These are phyloP conservation scores for Emergomyces africanus DNA, from an alignment of 2,329 filamentous ascomycete genomes.

Conservation along the genomic window DNA sequence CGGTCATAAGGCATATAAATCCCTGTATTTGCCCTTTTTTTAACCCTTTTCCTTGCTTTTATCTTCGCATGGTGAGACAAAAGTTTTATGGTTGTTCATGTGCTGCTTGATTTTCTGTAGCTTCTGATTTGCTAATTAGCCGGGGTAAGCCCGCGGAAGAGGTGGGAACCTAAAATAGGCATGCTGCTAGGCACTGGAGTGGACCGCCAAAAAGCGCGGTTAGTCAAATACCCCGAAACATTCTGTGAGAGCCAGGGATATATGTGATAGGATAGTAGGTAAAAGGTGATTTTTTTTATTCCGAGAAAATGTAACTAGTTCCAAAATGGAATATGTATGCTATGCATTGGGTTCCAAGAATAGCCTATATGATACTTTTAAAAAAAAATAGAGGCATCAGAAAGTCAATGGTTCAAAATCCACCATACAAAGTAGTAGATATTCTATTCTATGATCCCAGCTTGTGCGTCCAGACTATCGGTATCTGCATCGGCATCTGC, in stretches of 20 bases:
- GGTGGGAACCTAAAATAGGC: not conserved
- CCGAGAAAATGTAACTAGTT: not conserved
- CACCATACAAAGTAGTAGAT: not conserved
- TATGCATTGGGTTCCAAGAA: not conserved
- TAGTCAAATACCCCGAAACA: not conserved
- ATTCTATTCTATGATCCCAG: not conserved
- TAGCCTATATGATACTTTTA: not conserved
- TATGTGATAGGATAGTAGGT: not conserved
- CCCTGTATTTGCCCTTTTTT: not conserved
- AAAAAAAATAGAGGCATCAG: not conserved
- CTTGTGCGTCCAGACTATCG: not conserved
- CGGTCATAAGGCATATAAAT: not conserved
- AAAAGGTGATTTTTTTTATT: not conserved
- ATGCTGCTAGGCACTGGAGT: not conserved
- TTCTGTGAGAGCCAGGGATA: too few relatives aligned
- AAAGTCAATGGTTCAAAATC: not conserved
- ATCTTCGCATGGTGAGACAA: not conserved
- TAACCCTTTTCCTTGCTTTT: not conserved
- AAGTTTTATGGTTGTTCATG: not conserved
- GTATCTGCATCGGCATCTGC: not conserved
- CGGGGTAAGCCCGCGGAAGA: not conserved
- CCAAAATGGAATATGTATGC: not conserved
- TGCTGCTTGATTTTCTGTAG: not conserved
- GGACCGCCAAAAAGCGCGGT: not conserved
- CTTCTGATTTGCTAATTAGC: not conserved